Conservation (phyloP, 176 grass and related monocot species). For the Rhynchospora tenuis region DNA sequence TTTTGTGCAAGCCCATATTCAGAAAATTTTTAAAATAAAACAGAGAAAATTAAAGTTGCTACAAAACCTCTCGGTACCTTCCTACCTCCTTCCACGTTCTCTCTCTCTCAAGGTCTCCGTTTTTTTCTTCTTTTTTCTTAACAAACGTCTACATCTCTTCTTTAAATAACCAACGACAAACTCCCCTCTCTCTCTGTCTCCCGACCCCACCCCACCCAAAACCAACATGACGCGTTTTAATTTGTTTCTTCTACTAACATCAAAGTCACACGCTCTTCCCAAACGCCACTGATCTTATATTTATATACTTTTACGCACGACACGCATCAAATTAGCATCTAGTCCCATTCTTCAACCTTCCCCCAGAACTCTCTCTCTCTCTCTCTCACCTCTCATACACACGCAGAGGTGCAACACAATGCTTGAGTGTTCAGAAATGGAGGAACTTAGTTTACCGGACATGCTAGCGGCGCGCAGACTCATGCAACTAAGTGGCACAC, state of each 20-base stretch:
- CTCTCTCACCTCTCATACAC: background rate
- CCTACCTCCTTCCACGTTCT: background rate
- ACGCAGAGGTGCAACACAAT: background rate
- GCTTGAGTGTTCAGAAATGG: background rate
- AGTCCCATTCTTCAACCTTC: background rate
- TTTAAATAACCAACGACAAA: background rate
- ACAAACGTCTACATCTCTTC: background rate
- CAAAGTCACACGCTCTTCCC: background rate
- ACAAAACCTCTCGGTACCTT: background rate
- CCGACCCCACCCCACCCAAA: background rate
- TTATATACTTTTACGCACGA: background rate
- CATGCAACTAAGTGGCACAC: conserved; percentile 24
- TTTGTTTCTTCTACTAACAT: background rate
- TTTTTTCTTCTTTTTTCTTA: background rate
- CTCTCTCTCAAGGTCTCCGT: background rate
- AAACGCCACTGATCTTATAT: background rate
- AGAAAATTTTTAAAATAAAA: background rate
- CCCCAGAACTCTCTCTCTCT: background rate
- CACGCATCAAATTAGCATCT: background rate
- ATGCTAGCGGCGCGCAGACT: conserved; percentile 17
- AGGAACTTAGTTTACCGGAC: conserved; percentile 15
- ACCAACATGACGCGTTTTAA: background rate
- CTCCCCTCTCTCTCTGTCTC: background rate
- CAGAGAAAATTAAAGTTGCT: background rate
- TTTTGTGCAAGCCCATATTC: background rate